Conservation (phyloP, 768 basidiomycete genomes). For the Boletus barrowsii region DNA sequence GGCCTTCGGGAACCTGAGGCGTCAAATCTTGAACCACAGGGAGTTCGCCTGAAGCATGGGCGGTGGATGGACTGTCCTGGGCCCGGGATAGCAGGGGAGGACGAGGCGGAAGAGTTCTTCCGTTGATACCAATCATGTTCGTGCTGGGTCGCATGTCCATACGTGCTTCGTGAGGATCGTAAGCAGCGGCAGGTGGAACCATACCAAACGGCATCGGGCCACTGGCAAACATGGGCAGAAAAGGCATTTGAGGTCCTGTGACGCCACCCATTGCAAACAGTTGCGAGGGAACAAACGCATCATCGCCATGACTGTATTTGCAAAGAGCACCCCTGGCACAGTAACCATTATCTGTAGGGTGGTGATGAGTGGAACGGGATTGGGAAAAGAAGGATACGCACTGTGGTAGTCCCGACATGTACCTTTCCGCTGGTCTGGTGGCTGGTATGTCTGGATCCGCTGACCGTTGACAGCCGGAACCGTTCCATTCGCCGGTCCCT, state of each 20-base stretch:
- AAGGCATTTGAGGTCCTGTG: slow-evolving; percentile 47
- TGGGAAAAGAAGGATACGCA: slow-evolving; percentile 40
- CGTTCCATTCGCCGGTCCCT: slow-evolving; percentile 25
- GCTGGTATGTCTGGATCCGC: slow-evolving; percentile 59
- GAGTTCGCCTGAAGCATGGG: slow-evolving; percentile 61
- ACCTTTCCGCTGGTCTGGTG: slow-evolving; percentile 70
- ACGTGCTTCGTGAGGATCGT: slow-evolving; percentile 75
- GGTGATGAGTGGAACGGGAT: slow-evolving; percentile 7
- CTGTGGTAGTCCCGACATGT: slow-evolving; percentile 93
- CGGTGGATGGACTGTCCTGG: slow-evolving; percentile 45
- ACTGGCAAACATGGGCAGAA: slow-evolving; percentile 66
- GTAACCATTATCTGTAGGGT: slow-evolving; percentile 74
- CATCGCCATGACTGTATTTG: slow-evolving; percentile 91
- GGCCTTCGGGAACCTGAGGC: slow-evolving; percentile 43
- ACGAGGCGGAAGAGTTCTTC: slow-evolving; percentile 43
- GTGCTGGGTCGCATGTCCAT: slow-evolving; percentile 75
- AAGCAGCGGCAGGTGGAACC: slow-evolving; percentile 46
- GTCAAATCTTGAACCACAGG: slow-evolving; percentile 85
- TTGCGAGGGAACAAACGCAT: slow-evolving; percentile 74
- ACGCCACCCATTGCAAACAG: slow-evolving; percentile 53
- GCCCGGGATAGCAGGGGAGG: slow-evolving; percentile 56
- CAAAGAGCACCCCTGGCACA: slow-evolving; percentile 86
- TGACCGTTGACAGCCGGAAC: slow-evolving; percentile 38
- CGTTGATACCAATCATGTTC: slow-evolving; percentile 25
- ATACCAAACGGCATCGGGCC: slow-evolving; percentile 56